Conservation (phyloP, 805 yeast genomes). For the Candida easanensis region DNA sequence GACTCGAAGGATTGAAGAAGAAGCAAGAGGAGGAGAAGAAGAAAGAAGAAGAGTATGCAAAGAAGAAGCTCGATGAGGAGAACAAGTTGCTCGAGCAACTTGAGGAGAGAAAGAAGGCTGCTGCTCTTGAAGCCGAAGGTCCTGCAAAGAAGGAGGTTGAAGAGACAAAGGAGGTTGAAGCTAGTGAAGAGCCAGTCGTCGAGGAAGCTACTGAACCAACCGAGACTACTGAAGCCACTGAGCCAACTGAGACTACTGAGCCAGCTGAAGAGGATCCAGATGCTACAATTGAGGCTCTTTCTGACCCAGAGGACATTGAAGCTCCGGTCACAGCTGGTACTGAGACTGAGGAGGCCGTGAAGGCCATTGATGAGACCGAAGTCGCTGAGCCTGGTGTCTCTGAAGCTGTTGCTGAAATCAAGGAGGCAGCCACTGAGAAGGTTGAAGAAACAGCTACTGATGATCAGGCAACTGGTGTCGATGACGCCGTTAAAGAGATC, state of each 20-base stretch:
- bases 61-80: constrained; percentile 10
- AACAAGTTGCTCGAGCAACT: constrained; percentile 14
- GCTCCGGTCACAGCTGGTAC: constrained; percentile 5
- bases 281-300: constrained; percentile 12
- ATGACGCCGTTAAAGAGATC: constrained; percentile 3
- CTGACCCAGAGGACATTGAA: constrained; percentile 11
- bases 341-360: constrained; percentile 3
- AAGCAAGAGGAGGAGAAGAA: constrained; percentile 12
- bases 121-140: constrained; percentile 15
- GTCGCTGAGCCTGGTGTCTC: constrained; percentile 2
- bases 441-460: background rate
- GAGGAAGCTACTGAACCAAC: constrained; percentile 1
- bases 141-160: constrained; percentile 9
- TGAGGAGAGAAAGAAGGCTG: constrained; percentile 14
- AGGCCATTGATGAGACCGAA: constrained; percentile 3
- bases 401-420: constrained; percentile 4
- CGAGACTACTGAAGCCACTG: background rate
- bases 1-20: constrained; percentile 13
- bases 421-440: constrained; percentile 4
- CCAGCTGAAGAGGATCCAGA: constrained; percentile 9
- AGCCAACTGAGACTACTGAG: background rate
- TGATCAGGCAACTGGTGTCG: background rate
- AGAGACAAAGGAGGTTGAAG: constrained; percentile 1
- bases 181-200: background rate
- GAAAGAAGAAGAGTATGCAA: constrained; percentile 7